Base-by-base conservation (phyloP, 352 stramenopile species). In the Phytophthora macrochlamydospora region DNA sequence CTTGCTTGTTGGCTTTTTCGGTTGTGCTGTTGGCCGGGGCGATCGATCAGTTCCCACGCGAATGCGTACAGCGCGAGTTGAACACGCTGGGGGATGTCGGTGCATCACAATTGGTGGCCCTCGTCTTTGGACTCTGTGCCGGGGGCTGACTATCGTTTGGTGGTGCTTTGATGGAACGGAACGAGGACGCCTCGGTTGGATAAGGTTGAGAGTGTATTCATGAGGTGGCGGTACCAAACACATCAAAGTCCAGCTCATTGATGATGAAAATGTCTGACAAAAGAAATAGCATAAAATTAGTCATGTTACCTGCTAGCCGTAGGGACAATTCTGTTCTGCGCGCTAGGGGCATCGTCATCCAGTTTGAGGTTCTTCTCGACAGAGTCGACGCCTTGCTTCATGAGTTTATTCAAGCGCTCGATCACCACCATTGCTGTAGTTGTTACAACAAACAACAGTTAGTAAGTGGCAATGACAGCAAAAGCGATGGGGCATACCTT, bases 401-500 rank as follows among this genome's bases (percentile, higher is more conserved):
- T 51, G 4, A 51, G 31, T n/a, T 7, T 4, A 24, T 51, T 51
- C 45, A 51, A 33, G 24, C 45, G 45, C n/a, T 7, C 7, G 28
- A 51, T 13, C 45, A 51, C 45, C 33, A 35, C 4, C 45, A 33
- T 51, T 7, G 45, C 45, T 51, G 45, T 24, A 24, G 24, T n/a
- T 35, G 7, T 12, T 30, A 11, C 40, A 24, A 51, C 24, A 31
- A 12, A 38, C 18, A 37, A 37, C 12, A 18, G 24, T 33, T 18
- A 35, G n/a, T 29, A 7, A 49, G 43, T 49, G 14, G 14, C 29
- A n/a, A 29, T 24, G 18, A 29, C 43, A 30, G 7, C 14, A 49
- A 49, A 6, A 49, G 18, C 8, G 11, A 24, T 24, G 14, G 43
- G 14, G 43, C 14, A 37, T 51, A 83, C 78, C 77, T 75, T 83